A percentile compares a stretch with the other conserved stretches of the same genome.
Conservation (phyloP, 805 yeast species). For the Phaffomyces opuntiae region DNA sequence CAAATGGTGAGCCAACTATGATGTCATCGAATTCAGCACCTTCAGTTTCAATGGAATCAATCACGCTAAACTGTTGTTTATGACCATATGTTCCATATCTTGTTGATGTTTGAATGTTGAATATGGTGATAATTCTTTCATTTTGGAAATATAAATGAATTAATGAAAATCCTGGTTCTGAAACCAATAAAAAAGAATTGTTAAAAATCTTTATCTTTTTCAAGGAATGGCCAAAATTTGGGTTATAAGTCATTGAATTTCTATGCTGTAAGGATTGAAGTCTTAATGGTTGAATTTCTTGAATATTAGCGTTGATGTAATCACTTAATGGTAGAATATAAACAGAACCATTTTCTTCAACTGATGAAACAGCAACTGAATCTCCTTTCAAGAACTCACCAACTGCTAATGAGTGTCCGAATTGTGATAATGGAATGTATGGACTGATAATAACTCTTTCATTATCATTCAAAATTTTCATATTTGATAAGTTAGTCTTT, state of each 20-base stretch:
- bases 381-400: slow-evolving; percentile 35
- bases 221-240: slow-evolving; percentile 38
- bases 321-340: slow-evolving; percentile 36
- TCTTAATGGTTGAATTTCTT: neutral
- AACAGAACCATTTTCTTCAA: slow-evolving; percentile 35
- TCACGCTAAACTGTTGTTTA: slow-evolving; percentile 35
- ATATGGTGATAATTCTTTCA: slow-evolving; percentile 21
- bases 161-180: slow-evolving; percentile 46
- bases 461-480: neutral
- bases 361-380: slow-evolving; percentile 47
- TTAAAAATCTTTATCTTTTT: slow-evolving; percentile 24
- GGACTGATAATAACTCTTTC: slow-evolving; percentile 19
- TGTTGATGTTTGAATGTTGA: slow-evolving; percentile 20
- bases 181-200: slow-evolving; percentile 33
- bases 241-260: slow-evolving; percentile 22
- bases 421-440: slow-evolving; percentile 25
- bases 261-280: neutral
- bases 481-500: neutral
- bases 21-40: slow-evolving; percentile 24
- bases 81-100: slow-evolving; percentile 33
- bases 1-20: slow-evolving; percentile 37
- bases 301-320: slow-evolving; percentile 8
- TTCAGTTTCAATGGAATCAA: slow-evolving; percentile 13
- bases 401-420: slow-evolving; percentile 38
- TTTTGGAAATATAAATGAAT: slow-evolving; percentile 31